Base-by-base conservation (phyloP, 2,329 filamentous ascomycete species). In the Teratosphaeria pseudoeucalypti region DNA sequence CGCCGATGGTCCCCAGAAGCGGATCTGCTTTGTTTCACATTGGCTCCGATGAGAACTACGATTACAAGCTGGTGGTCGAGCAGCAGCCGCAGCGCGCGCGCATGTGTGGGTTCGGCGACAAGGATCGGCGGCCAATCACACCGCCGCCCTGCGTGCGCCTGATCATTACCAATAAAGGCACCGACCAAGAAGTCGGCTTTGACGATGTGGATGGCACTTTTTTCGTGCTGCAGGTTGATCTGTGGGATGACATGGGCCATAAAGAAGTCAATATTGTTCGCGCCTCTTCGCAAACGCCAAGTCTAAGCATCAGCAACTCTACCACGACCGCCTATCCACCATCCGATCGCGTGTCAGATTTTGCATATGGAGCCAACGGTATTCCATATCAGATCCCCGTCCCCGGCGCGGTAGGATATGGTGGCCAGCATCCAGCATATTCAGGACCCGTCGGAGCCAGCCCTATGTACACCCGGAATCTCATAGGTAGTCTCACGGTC, bases 51-150 rank as follows among this genome's bases (percentile, higher is more conserved):
- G 62, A 64, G 23, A 63, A 64, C 12, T 67, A 69, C 57, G 60
- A 57, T 29, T 72, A 69, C 61, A 62, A 62, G n/a, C 61, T 72
- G 16, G 55, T 64, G 54, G 90, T 96, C 61, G 85, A 89, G 65
- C 94, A 99, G 77, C 91, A 97, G 74, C 94, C 94, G 56, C 82
- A 90, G 68, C 85, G 94, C 68, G 94, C 94, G 65, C 89, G 94
- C 62, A 97, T 97, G 94, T 99, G 94, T 77, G 94, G 94, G 7
- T 99, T 97, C 77, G 94, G 94, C 63, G 94, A 99, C 78, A 99
- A 97, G 89, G 94, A 99, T 74, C 89, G 94, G 65, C 84, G 94
- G 64, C 94, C 94, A 29, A 96, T 99, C 67, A 97, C 94, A 32
- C 92, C 94, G 14, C 94, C 94, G 26, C 92, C 94, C 2, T 96